Evolutionary conservation across 2,329 filamentous ascomycete species (phyloP), one percentile per base, ranked within the genome.

Genomic region (Rhinocladiella similis): DNA sequence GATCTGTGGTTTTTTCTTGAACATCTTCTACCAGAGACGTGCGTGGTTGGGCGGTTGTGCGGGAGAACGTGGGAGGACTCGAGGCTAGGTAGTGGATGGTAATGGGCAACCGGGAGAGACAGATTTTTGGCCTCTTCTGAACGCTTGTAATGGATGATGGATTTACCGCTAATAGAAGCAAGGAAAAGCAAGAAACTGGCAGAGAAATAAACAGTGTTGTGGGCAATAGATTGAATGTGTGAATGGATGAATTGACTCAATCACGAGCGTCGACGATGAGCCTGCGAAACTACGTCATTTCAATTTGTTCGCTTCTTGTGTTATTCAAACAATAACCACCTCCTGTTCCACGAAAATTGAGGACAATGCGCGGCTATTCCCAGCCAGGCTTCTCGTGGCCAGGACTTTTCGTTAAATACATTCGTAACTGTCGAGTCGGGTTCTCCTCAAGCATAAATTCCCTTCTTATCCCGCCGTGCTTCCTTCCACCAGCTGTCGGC

Each of bases 1-100:
- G 75, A 89, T 82, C 46, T 78, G 81, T 14, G 83, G 82, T 70
- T 84, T 85, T 71, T 85, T 85, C 68, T 85, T 85, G 72, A 85
- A 85, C 83, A 85, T 85, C 29, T 27, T 60, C 20, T 20, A 5
- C 19, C 14, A 16, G 19, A 47, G 13, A 16, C 22, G n/a, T 22
- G 43, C 6, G 39, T 16, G n/a, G 19, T n/a, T 18, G n/a, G 47
- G 14, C 27, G 25, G n/a, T 27, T 41, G 47, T n/a, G 33, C 3
- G n/a, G 47, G 29, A 16, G 29, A 7, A 50, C 18, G 47, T 9
- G 29, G 10, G 10, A 33, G 5, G 29, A 33, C 29, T 33, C 7
- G 29, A 33, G 6, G 29, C 10, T 3, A 33, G 10, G 10, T 7
- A n/a, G n/a, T 33, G 10, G 7, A 7, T 33, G 29, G 6, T 33